A percentile compares a stretch with the other conserved stretches of the same genome.
These are phyloP conservation scores for Oryza glumipatula DNA, from an alignment of 176 grass and related monocot species.

Conservation along the genomic window DNA sequence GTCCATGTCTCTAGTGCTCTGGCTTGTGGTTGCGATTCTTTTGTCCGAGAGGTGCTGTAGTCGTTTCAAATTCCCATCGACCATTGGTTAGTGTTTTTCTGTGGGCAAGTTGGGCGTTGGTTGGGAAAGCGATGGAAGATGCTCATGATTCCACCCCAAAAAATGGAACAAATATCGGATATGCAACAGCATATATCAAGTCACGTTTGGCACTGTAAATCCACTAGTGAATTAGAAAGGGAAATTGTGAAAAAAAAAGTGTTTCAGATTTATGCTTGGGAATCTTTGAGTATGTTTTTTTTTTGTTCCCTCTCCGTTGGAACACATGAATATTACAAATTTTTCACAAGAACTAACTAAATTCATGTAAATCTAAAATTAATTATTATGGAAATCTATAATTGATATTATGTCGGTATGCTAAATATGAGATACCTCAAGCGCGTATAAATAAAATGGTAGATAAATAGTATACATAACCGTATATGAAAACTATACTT, in stretches of 20 bases:
- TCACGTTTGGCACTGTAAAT: neutral
- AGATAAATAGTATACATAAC: too few relatives aligned
- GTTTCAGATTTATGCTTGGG: neutral
- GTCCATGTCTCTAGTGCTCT: neutral
- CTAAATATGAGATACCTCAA: too few relatives aligned
- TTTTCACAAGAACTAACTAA: too few relatives aligned
- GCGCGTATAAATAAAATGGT: too few relatives aligned
- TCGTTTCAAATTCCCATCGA: neutral
- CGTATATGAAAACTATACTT: too few relatives aligned
- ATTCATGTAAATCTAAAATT: too few relatives aligned
- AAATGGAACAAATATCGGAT: neutral
- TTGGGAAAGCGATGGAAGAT: conserved; percentile 27
- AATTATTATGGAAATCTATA: too few relatives aligned
- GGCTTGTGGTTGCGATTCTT: neutral
- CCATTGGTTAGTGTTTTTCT: neutral
- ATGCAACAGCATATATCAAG: neutral
- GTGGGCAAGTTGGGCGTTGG: neutral
- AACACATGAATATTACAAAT: too few relatives aligned
- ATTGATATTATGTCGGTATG: too few relatives aligned
- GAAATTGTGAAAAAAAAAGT: neutral
- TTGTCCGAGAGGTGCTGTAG: neutral
- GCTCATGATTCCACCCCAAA: neutral
- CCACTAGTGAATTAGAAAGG: neutral
- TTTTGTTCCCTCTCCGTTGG: neutral
- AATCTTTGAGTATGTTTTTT: neutral